These are phyloP conservation scores for Aspergillus sp. DNA, from an alignment of 2,329 filamentous ascomycete species.

Conservation along the genomic window DNA sequence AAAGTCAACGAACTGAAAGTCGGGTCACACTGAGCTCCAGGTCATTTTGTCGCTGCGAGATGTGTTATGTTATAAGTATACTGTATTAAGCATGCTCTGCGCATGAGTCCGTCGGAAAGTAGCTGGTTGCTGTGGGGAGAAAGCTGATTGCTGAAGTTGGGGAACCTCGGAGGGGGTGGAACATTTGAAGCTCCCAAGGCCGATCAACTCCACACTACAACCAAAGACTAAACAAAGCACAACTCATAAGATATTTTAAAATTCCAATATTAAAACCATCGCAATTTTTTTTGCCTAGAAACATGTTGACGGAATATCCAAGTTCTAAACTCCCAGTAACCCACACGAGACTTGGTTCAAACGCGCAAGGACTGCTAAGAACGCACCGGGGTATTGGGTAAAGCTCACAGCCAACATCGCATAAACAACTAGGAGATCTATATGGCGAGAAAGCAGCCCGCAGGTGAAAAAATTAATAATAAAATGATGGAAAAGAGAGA, in stretches of 20 bases:
- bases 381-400: constrained; percentile 18
- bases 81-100: background rate
- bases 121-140: background rate
- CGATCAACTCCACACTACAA: background rate
- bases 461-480: constrained; percentile 1
- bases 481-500: background rate
- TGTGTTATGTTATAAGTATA: background rate
- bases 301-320: background rate
- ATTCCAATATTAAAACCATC: background rate
- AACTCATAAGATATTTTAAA: background rate
- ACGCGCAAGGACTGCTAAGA: constrained; percentile 7
- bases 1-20: background rate
- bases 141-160: background rate
- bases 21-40: background rate
- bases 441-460: constrained; percentile 4
- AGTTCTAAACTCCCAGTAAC: background rate
- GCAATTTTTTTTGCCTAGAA: background rate
- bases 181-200: constrained; percentile 1
- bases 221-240: background rate
- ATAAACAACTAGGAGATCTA: constrained; percentile 13
- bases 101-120: background rate
- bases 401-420: constrained; percentile 3
- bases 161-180: background rate
- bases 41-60: background rate
- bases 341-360: background rate